phyloP scores from a whole-genome alignment of 1,139 yeast species.

The Kurtzmaniella quercitrusa region DNA sequence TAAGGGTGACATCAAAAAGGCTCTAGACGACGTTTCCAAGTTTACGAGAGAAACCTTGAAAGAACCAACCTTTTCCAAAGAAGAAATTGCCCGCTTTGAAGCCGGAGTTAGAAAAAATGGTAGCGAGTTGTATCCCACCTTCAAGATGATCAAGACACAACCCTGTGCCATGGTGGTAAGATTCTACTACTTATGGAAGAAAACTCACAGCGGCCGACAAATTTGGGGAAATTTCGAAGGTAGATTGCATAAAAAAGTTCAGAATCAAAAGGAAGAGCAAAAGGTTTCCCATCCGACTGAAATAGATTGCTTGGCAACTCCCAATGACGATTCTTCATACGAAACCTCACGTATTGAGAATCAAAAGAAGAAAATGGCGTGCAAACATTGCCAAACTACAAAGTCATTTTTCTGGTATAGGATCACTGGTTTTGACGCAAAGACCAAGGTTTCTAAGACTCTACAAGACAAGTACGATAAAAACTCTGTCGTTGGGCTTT shows the following conservation, averaged over 20 bases:
- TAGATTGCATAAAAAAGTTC: slow-evolving; percentile 52
- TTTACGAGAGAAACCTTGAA: slow-evolving; percentile 56
- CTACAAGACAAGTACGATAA: slow-evolving; percentile 21
- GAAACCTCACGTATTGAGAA: slow-evolving; percentile 44
- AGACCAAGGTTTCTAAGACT: slow-evolving; percentile 13
- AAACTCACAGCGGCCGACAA: slow-evolving; percentile 65
- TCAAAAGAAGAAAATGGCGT: slow-evolving; percentile 38
- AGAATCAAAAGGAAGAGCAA: slow-evolving; percentile 30
- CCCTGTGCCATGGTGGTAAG: slow-evolving; percentile 75
- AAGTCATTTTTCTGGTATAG: slow-evolving; percentile 64
- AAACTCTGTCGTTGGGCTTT: slow-evolving; percentile 50
- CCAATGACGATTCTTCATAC: slow-evolving; percentile 69
- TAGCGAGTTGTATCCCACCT: slow-evolving; percentile 74
- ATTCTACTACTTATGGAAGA: slow-evolving; percentile 88
- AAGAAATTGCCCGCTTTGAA: slow-evolving; percentile 69
- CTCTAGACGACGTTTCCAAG: slow-evolving; percentile 33
- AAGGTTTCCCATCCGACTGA: slow-evolving; percentile 10
- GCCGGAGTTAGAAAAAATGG: slow-evolving; percentile 72
- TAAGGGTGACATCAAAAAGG: slow-evolving; percentile 45
- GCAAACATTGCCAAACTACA: slow-evolving; percentile 61
- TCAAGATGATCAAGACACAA: slow-evolving; percentile 63
- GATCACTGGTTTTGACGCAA: slow-evolving; percentile 58
- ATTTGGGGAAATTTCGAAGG: slow-evolving; percentile 87
- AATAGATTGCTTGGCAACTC: slow-evolving; percentile 48
- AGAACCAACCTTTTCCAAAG: slow-evolving; percentile 70